Conservation (phyloP, 495 filamentous ascomycete genomes). For the Endocarpon pusillum region DNA sequence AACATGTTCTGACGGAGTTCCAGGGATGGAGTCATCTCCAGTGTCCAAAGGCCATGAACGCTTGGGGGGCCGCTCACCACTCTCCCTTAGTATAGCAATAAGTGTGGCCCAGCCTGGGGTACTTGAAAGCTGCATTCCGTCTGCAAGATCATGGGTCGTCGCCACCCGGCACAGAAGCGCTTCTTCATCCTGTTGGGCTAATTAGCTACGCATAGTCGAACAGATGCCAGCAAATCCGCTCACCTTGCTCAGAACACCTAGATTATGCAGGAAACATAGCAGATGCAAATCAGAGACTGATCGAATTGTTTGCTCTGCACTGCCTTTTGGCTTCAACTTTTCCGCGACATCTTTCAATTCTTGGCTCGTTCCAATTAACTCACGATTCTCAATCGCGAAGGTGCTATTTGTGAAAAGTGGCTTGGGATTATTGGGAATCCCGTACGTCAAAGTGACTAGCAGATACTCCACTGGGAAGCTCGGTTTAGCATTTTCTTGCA, state of each 20-base stretch:
- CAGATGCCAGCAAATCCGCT: conserved; percentile 8
- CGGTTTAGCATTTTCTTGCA: conserved; percentile 94
- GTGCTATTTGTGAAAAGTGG: conserved; percentile 51
- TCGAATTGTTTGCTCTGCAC: conserved; percentile 43
- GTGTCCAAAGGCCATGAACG: conserved; percentile 40
- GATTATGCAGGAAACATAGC: conserved; percentile 64
- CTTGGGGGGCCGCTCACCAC: conserved; percentile 89
- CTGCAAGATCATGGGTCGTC: conserved; percentile 53
- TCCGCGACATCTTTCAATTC: conserved; percentile 46
- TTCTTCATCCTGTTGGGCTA: conserved; percentile 63
- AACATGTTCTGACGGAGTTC: conserved; percentile 53
- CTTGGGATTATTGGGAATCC: conserved; percentile 67
- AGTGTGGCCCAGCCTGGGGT: conserved; percentile 86
- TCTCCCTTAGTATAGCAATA: conserved; percentile 79
- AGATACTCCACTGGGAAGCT: conserved; percentile 93
- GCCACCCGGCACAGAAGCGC: conserved; percentile 71
- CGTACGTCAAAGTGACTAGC: conserved; percentile 87
- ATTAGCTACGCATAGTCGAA: conserved; percentile 8
- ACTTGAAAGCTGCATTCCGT: conserved; percentile 64
- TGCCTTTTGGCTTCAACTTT: conserved; percentile 39
- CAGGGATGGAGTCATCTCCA: conserved; percentile 19
- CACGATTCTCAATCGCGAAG: conserved; percentile 85
- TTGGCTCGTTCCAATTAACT: conserved; percentile 67
- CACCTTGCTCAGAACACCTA: conserved; percentile 74
- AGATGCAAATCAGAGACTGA: conserved; percentile 86